A percentile compares a stretch with the other conserved stretches of the same genome.
Conservation (phyloP, 2,329 filamentous ascomycete species). For the Stachybotrys elegans region DNA sequence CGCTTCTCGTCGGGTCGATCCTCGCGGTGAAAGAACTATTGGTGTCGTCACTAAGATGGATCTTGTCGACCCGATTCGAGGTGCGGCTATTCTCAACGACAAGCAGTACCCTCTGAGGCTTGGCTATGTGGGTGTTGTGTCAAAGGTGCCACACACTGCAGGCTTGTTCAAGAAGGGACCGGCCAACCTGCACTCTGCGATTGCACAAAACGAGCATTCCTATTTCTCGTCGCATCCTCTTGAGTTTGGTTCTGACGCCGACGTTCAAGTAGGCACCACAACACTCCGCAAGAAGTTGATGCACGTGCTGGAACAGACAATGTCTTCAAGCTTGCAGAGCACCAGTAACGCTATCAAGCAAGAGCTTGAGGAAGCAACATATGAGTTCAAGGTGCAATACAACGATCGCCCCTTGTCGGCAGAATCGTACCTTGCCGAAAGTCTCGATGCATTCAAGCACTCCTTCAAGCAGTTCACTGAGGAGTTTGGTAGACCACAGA, state of each 20-base stretch:
- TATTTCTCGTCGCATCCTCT: constrained; percentile 81
- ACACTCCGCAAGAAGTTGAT: constrained; percentile 93
- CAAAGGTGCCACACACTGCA: constrained; percentile 64
- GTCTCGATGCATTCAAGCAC: constrained; percentile 93
- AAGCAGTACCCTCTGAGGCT: constrained; percentile 92
- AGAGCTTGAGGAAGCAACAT: constrained; percentile 92
- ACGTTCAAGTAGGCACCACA: constrained; percentile 74
- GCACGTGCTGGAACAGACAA: constrained; percentile 93
- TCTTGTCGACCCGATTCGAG: constrained; percentile 78
- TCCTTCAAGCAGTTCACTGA: constrained; percentile 93
- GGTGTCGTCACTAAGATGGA: constrained; percentile 99
- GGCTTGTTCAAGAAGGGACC: constrained; percentile 81
- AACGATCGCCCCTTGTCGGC: constrained; percentile 93
- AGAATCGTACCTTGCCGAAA: constrained; percentile 94
- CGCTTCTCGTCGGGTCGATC: constrained; percentile 87
- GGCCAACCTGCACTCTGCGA: constrained; percentile 72
- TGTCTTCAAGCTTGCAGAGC: constrained; percentile 85
- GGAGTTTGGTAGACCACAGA: constrained; percentile 81
- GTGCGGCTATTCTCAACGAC: constrained; percentile 73
- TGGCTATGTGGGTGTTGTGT: constrained; percentile 94
- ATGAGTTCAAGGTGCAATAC: constrained; percentile 99
- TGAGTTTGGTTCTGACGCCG: constrained; percentile 70
- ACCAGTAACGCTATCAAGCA: constrained; percentile 91
- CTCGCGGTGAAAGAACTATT: constrained; percentile 90
- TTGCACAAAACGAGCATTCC: constrained; percentile 80